phyloP scores from a whole-genome alignment of 78 protist species.

The Bigelowiella natans region DNA sequence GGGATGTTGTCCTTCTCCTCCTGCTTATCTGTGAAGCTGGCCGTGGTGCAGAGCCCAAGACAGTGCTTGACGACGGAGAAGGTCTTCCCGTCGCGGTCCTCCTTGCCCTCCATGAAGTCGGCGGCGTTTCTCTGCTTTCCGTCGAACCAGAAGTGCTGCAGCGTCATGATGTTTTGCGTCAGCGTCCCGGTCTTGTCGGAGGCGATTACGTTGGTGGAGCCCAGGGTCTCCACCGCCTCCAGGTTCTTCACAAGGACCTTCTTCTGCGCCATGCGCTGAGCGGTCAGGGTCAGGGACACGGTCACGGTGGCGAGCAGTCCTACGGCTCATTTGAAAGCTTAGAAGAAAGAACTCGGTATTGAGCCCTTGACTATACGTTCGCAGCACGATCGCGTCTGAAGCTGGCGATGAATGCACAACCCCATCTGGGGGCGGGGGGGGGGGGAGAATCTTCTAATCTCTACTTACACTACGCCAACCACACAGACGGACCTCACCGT shows the following conservation, averaged over 20 bases:
- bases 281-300: slow-evolving; percentile 51
- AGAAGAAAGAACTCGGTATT: no score
- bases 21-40: neutral
- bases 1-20: neutral
- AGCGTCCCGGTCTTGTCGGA: slow-evolving; percentile 68
- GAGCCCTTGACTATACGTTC: no score
- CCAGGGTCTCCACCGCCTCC: slow-evolving; percentile 58
- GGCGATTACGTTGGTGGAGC: slow-evolving; percentile 36
- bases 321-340: no score
- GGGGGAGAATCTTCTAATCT: no score
- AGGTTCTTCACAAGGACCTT: slow-evolving; percentile 46
- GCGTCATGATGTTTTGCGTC: slow-evolving; percentile 62
- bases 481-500: no score
- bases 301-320: slow-evolving; percentile 57
- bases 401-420: no score
- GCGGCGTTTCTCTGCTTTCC: slow-evolving; percentile 36
- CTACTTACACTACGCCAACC: no score
- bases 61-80: slow-evolving; percentile 31
- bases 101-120: neutral
- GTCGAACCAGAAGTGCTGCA: slow-evolving; percentile 69
- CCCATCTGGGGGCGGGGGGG: no score
- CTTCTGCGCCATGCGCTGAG: slow-evolving; percentile 57
- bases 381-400: no score
- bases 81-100: slow-evolving; percentile 15
- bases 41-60: slow-evolving; percentile 38